Base-by-base conservation (phyloP, 2,329 filamentous ascomycete genomes). In the Arthroderma uncinatum region DNA sequence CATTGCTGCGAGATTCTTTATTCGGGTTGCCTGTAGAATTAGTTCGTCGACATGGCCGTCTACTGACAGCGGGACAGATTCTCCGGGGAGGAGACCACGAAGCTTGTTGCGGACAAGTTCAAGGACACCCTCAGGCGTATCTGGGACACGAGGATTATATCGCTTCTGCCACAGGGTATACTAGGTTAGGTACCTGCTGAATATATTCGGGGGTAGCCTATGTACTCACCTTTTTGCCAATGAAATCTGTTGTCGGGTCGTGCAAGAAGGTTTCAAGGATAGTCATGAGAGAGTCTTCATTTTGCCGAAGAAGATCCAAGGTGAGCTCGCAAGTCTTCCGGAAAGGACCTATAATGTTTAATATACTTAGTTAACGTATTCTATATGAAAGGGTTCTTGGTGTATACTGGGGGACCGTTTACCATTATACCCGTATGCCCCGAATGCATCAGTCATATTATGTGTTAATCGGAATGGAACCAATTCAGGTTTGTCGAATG, bases 381-480 rank as follows among this genome's bases (percentile, higher is more conserved):
- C 19, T 42, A 10, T 4, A 21, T 2, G 19, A 6, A 21, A 42
- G 16, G 7, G 9, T 42, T 21, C 16, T 19, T 10, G 23, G 23
- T 19, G 12, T 42, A 21, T 42, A 1, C 39, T 3, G 39, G 16
- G 16, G 9, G 28, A 12, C 16, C 57, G 61, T 63, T 30, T 61
- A 74, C 75, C 88, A 70, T 97, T 93, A 68, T 93, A 89, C 60
- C 91, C 89, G 67, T 94, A 92, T 21, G 94, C 85, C 4, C 93
- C 93, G 84, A 98, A 97, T 9, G 93, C 94, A 62, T 95, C 89
- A 36, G 94, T 83, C 92, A 98, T 97, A 73, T 98, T 98, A 78
- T 96, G 92, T 2, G 93, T 98, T 42, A 98, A 79, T 14, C 94
- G 87, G 78, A 98, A 99, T 1, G 93, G 94, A 1, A 98, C 93